Evolutionary conservation across 257 asterid genomes (phyloP), one percentile per base, ranked within the genome.

Genomic region (Verbascum thapsus): DNA sequence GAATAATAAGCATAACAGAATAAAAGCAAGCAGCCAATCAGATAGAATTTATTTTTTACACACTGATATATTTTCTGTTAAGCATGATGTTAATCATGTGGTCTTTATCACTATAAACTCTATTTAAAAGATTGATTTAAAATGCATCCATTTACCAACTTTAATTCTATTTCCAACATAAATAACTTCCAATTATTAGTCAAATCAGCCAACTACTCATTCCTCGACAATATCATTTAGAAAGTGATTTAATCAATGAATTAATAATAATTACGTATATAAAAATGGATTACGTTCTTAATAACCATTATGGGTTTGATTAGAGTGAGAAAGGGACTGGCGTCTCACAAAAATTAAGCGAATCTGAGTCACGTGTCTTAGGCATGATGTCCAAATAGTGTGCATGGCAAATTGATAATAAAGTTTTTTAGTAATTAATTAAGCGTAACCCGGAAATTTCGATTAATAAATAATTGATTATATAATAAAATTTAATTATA

Each of bases 151-250:
- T 1, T 22, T 20, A 12, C 63, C 44, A 17, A 38, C 53, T 17
- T 5, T 35, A 13, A 19, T 56, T 57, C 35, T 20, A 23, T 56
- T 56, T 2, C 32, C 2, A 26, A 26, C 32, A 26, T 1, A 26
- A 1, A 2, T 26, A 18, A 10, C 5, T 35, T 49, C 23, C 9
- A n/a, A n/a, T n/a, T n/a, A 59, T 16, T 3, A 22, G 64, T 62
- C 75, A 52, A 70, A 74, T 62, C 69, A 44, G 51, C 38, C 55
- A 61, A 50, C 77, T 72, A 79, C 72, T 72, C 65, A 66, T 75
- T 69, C 70, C 58, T 53, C 70, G 30, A 53, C 61, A 38, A 44
- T 66, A 17, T 22, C 2, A 15, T 30, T 53, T 48, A 3, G 51
- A 64, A 53, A 37, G 42, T 35, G 61, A 10, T n/a, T 69, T 54